Base-by-base conservation (phyloP, 495 filamentous ascomycete species). In the Hyaloscypha variabilis region DNA sequence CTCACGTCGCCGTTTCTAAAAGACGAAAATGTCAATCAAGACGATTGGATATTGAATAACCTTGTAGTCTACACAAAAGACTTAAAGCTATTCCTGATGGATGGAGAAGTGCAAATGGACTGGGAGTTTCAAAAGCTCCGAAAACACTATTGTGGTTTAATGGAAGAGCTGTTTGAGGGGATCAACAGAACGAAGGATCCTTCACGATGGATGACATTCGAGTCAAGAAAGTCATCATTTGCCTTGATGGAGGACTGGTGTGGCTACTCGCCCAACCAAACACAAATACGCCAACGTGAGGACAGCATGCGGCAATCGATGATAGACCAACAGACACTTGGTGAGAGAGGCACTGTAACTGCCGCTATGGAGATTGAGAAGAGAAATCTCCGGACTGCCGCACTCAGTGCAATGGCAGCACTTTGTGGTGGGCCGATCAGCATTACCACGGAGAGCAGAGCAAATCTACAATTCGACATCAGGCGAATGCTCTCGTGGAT, bases 201-300 rank as follows among this genome's bases (percentile, higher is more conserved):
- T 5, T 88, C 90, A 2, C 84, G 91, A 24, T 98, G 93, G 92
- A 94, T 99, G 81, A 91, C 96, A 0, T 99, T 99, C 67, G 95
- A 97, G 73, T 90, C 93, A 0, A 82, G 95, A 26, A 94, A 97
- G 71, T 97, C 95, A 11, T 87, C 93, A 6, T 99, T 98, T 72
- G 88, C 94, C 6, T 77, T 98, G 34, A 98, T 99, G 93, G 94
- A 98, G 74, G 94, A 98, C 62, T 99, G 95, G 95, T 98, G 96
- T 77, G 95, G 96, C 0, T 96, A 95, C 74, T 96, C 95, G 0
- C 92, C 95, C 6, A 97, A 97, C 74, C 93, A 94, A 71, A 77
- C 79, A 34, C 90, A 93, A 63, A 91, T 96, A 39, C 85, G 87
- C 19, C 87, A 91, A 63, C 82, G 93, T 61, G 95, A 97, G 80